These are phyloP conservation scores for Diplosphaera chodatii DNA, from an alignment of 139 green algal genomes.

Conservation along the genomic window DNA sequence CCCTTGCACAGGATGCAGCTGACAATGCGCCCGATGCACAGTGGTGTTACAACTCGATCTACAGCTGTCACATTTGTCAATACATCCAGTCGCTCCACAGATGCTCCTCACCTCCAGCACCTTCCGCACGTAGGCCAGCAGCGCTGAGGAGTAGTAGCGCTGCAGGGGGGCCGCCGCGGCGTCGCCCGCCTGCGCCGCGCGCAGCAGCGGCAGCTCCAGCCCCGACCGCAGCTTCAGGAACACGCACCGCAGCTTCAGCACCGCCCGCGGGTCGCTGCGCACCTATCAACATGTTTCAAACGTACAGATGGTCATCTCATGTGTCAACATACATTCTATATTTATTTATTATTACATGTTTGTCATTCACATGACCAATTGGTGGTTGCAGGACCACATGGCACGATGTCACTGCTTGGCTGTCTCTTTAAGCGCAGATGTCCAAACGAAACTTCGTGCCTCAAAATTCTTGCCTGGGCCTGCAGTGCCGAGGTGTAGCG, in stretches of 20 bases:
- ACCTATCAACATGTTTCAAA: background rate
- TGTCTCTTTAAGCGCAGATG: too few species aligned
- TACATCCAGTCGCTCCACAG: too few species aligned
- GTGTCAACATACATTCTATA: background rate
- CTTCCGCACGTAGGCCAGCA: constrained; percentile 4
- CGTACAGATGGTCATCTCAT: too few species aligned
- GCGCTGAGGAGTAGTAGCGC: background rate
- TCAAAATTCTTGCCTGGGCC: background rate
- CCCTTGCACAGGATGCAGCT: too few species aligned
- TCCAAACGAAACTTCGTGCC: too few species aligned
- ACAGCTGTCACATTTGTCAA: too few species aligned
- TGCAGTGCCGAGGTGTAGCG: constrained; percentile 3
- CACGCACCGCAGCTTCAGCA: constrained; percentile 12
- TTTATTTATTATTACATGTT: too few species aligned
- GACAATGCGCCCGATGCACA: background rate
- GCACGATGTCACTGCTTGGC: too few species aligned
- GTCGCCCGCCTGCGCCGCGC: constrained; percentile 4
- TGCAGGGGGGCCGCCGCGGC: background rate
- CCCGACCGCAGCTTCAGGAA: constrained; percentile 3
- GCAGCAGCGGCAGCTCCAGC: constrained; percentile 13
- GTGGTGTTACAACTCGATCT: too few species aligned
- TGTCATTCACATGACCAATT: too few species aligned
- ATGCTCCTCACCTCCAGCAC: constrained; percentile 8
- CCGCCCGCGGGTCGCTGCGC: constrained; percentile 2
- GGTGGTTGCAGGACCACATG: too few species aligned